These are phyloP conservation scores for Coniosporium apollinis DNA, from an alignment of 495 filamentous ascomycete species.

Conservation along the genomic window DNA sequence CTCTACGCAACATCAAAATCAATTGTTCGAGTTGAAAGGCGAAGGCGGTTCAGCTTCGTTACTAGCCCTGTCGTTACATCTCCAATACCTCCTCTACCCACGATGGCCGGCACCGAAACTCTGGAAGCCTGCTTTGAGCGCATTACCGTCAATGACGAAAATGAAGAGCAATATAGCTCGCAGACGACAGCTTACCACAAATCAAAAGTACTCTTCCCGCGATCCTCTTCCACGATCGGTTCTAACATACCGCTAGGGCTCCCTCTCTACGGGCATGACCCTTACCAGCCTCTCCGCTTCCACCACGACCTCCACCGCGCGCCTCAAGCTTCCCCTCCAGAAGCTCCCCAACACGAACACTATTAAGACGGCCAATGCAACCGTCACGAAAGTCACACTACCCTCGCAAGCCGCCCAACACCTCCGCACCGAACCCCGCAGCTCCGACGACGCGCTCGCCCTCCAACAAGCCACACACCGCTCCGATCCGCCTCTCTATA, in stretches of 20 bases:
- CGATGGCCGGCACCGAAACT: constrained; percentile 15
- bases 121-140: constrained; percentile 26
- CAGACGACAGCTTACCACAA: constrained; percentile 18
- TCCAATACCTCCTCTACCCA: too few relatives aligned
- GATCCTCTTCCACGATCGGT: too few relatives aligned
- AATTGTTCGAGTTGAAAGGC: too few relatives aligned
- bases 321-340: constrained; percentile 27
- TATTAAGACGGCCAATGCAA: constrained; percentile 14
- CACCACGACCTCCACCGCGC: too few relatives aligned
- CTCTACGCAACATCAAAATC: too few relatives aligned
- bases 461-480: constrained; percentile 14
- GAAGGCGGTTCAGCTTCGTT: too few relatives aligned
- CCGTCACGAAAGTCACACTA: constrained; percentile 42
- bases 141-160: constrained; percentile 25
- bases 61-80: too few relatives aligned
- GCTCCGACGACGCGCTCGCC: constrained; percentile 31
- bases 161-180: constrained; percentile 14
- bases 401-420: constrained; percentile 48
- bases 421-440: constrained; percentile 21
- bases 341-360: constrained; percentile 19
- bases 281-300: constrained; percentile 19
- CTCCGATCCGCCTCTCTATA: constrained; percentile 29
- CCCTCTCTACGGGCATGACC: constrained; percentile 19
- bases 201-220: constrained; percentile 22
- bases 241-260: too few relatives aligned